phyloP scores from a whole-genome alignment of 805 yeast genomes.

The Ogataea zsoltii region DNA sequence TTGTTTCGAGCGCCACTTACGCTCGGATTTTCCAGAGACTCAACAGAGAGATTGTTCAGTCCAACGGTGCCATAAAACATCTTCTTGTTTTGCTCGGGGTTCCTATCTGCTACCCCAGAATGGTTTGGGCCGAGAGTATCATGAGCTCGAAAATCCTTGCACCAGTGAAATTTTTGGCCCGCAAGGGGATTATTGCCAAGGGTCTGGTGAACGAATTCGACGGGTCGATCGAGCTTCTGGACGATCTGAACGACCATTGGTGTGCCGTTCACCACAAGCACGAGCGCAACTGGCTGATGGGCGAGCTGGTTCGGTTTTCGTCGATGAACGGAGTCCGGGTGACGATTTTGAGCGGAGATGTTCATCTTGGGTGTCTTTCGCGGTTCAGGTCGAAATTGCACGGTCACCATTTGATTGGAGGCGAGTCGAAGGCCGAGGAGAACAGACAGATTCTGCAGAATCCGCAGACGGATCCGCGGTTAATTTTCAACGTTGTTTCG shows the following conservation, averaged over 20 bases:
- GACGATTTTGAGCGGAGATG: constrained; percentile 90
- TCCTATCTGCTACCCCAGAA: constrained; percentile 91
- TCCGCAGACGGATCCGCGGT: constrained; percentile 72
- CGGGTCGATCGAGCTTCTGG: constrained; percentile 87
- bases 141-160: constrained; percentile 60
- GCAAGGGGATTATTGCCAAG: constrained; percentile 59
- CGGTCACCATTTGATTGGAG: constrained; percentile 40
- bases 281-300: constrained; percentile 75
- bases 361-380: constrained; percentile 85
- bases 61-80: constrained; percentile 67
- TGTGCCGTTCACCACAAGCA: constrained; percentile 82
- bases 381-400: constrained; percentile 62
- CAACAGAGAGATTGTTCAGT: constrained; percentile 48
- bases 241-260: constrained; percentile 97
- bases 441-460: constrained; percentile 41
- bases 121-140: constrained; percentile 85
- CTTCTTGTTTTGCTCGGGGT: constrained; percentile 84
- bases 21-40: constrained; percentile 59
- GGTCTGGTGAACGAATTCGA: constrained; percentile 91
- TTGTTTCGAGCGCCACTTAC: constrained; percentile 61
- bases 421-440: constrained; percentile 35
- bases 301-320: constrained; percentile 64
- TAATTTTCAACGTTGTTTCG: constrained; percentile 80
- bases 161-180: constrained; percentile 64
- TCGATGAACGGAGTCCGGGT: constrained; percentile 64